Evolutionary conservation across 2,329 filamentous ascomycete species (phyloP).

Genomic region (Pochonia chlamydosporia): DNA sequence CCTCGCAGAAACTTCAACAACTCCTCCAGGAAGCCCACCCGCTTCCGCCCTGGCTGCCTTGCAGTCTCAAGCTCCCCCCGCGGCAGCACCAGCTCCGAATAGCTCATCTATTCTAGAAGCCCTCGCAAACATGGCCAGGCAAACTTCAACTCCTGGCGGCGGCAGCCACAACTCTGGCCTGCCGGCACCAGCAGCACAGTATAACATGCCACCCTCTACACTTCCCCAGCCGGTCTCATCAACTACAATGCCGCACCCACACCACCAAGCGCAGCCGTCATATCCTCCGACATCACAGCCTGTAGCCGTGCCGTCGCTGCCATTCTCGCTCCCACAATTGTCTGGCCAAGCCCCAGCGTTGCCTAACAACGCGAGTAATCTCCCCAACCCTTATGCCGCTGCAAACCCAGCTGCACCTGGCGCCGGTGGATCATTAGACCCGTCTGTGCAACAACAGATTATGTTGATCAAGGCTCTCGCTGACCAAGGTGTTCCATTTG

Average conservation of each 20-base stretch:
- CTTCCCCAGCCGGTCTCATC: constrained; percentile 26
- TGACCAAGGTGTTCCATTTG: constrained; percentile 69
- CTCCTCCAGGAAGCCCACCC: constrained; percentile 60
- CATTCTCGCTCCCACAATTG: constrained; percentile 30
- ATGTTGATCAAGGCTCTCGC: constrained; percentile 69
- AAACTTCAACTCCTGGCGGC: constrained; percentile 38
- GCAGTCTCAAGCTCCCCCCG: constrained; percentile 23
- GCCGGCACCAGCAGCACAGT: constrained; percentile 36
- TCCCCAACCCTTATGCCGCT: constrained; percentile 22
- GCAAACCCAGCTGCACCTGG: constrained; percentile 29
- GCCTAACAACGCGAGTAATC: constrained; percentile 16
- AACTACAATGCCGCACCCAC: constrained; percentile 20
- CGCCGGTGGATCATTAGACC: constrained; percentile 35
- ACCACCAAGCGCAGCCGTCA: constrained; percentile 21
- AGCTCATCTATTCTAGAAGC: constrained; percentile 66
- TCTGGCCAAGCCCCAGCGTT: constrained; percentile 25
- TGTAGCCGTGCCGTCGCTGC: constrained; percentile 53
- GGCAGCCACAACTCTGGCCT: constrained; percentile 31
- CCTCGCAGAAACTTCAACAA: constrained; percentile 61
- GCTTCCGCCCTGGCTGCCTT: constrained; percentile 36
- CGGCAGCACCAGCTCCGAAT: constrained; percentile 35
- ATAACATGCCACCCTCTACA: constrained; percentile 27
- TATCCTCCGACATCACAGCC: constrained; percentile 45
- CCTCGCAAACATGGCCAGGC: constrained; percentile 73
- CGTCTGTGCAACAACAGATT: constrained; percentile 63